These are phyloP conservation scores for Rhodotorula kratochvilovae DNA, from an alignment of 768 basidiomycete genomes.

Conservation along the genomic window DNA sequence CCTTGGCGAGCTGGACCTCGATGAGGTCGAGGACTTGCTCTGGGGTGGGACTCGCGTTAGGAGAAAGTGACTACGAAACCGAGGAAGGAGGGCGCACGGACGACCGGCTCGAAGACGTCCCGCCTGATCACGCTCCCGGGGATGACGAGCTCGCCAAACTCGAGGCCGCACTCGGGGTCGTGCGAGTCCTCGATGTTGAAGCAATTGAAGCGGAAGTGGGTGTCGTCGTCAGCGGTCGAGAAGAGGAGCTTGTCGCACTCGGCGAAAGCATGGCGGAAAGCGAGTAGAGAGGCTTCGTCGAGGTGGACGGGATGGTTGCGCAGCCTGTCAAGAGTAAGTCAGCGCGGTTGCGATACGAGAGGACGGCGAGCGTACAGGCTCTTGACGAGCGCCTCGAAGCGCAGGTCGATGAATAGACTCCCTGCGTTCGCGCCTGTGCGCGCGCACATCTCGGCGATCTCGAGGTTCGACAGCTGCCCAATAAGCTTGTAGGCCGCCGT, in stretches of 20 bases:
- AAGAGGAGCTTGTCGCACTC: slow-evolving; percentile 82
- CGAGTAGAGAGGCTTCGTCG: slow-evolving; percentile 59
- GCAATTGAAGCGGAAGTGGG: slow-evolving; percentile 80
- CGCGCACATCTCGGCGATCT: slow-evolving; percentile 85
- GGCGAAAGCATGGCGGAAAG: slow-evolving; percentile 54
- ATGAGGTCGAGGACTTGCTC: slow-evolving; percentile 68
- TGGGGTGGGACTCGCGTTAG: neutral
- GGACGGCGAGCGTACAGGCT: slow-evolving; percentile 45
- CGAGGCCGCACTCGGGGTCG: slow-evolving; percentile 69
- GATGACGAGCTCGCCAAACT: slow-evolving; percentile 77
- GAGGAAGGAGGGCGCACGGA: slow-evolving; percentile 53
- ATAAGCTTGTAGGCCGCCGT: slow-evolving; percentile 61
- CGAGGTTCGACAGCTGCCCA: slow-evolving; percentile 69
- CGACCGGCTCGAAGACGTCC: slow-evolving; percentile 83
- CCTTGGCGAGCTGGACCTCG: slow-evolving; percentile 61
- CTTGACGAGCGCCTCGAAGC: slow-evolving; percentile 75
- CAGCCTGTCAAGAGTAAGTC: slow-evolving; percentile 51
- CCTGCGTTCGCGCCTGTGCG: slow-evolving; percentile 82
- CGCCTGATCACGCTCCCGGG: slow-evolving; percentile 71
- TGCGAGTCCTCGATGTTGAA: slow-evolving; percentile 67
- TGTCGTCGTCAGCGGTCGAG: slow-evolving; percentile 66
- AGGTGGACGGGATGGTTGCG: slow-evolving; percentile 80
- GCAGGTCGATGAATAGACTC: slow-evolving; percentile 76
- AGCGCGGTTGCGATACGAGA: too few relatives aligned
- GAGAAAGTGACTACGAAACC: neutral